These are phyloP conservation scores for Panus rudis DNA, from an alignment of 768 basidiomycete genomes.

Conservation along the genomic window DNA sequence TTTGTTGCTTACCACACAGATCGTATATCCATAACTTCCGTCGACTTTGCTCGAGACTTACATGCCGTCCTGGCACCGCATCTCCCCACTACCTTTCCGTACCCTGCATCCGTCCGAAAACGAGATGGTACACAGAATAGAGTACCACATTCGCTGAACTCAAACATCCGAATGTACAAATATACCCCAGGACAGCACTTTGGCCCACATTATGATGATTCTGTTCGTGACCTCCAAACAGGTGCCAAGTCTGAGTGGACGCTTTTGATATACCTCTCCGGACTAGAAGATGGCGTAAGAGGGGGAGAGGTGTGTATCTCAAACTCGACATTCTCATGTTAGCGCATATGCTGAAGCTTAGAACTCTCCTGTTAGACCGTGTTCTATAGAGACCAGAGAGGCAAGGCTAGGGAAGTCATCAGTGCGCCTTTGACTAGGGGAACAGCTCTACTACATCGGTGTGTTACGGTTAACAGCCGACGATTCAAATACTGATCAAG, in stretches of 20 bases:
- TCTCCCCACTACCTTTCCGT: slow-evolving; percentile 45
- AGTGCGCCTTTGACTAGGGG: slow-evolving; percentile 51
- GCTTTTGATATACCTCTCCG: slow-evolving; percentile 64
- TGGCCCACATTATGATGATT: slow-evolving; percentile 73
- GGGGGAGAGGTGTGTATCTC: slow-evolving; percentile 52
- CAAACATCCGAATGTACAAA: slow-evolving; percentile 70
- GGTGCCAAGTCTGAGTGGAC: slow-evolving; percentile 74
- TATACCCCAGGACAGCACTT: slow-evolving; percentile 61
- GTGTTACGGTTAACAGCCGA: slow-evolving; percentile 6
- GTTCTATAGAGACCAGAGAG: slow-evolving; percentile 56
- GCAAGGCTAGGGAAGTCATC: slow-evolving; percentile 41
- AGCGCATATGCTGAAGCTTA: not conserved
- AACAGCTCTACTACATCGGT: slow-evolving; percentile 63
- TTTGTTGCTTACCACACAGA: slow-evolving; percentile 32
- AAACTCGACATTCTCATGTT: not conserved
- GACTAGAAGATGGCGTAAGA: slow-evolving; percentile 63
- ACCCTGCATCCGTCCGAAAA: slow-evolving; percentile 26
- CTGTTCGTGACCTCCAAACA: slow-evolving; percentile 49
- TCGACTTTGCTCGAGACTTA: slow-evolving; percentile 49
- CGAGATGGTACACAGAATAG: slow-evolving; percentile 15
- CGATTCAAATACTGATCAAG: not conserved
- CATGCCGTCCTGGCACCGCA: slow-evolving; percentile 46
- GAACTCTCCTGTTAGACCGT: slow-evolving; percentile 63
- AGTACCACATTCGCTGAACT: slow-evolving; percentile 54
- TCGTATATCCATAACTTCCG: slow-evolving; percentile 53